phyloP scores from a whole-genome alignment of 345 rosid genomes.

The Eucalyptus marginata region DNA sequence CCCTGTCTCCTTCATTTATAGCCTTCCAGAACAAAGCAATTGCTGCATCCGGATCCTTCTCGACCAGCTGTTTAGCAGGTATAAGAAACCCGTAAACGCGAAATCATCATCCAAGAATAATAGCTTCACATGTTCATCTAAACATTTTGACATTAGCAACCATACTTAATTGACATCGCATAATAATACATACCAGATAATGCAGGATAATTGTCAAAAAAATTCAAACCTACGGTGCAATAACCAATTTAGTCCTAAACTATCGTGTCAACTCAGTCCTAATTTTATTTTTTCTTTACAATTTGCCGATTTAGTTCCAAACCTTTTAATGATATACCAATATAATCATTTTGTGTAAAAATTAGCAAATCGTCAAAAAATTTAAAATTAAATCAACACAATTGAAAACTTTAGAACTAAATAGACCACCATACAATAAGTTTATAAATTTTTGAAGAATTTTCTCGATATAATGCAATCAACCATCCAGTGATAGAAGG shows the following conservation, averaged over 20 bases:
- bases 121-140: not conserved
- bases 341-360: too few species aligned
- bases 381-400: too few species aligned
- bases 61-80: slow-evolving; percentile 26
- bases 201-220: not conserved
- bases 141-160: not conserved
- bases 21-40: slow-evolving; percentile 78
- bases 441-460: too few species aligned
- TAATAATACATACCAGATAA: not conserved
- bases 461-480: not conserved
- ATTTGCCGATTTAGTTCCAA: too few species aligned
- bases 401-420: too few species aligned
- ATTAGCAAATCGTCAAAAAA: too few species aligned
- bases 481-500: not conserved
- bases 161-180: not conserved
- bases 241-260: too few species aligned
- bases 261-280: too few species aligned
- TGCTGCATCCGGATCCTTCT: slow-evolving; percentile 67
- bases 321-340: too few species aligned
- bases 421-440: not conserved
- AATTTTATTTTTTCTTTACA: too few species aligned
- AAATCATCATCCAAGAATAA: not conserved
- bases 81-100: not conserved
- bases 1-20: slow-evolving; percentile 69
- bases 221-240: not conserved